These are phyloP conservation scores for Rosellinia necatrix DNA, from an alignment of 2,329 filamentous ascomycete genomes.

Conservation along the genomic window DNA sequence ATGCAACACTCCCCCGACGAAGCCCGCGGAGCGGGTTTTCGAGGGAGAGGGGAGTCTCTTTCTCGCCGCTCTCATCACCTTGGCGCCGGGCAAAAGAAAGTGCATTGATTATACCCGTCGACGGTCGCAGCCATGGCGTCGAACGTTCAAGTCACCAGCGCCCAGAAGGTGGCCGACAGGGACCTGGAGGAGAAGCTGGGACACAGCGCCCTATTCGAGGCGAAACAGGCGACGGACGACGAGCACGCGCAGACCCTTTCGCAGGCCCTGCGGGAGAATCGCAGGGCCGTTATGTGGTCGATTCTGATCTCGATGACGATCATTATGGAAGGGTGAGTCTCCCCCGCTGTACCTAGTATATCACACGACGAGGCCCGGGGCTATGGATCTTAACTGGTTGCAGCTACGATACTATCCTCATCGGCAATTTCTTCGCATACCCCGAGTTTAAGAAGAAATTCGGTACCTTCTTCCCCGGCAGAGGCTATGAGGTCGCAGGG, in stretches of 20 bases:
- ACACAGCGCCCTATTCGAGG: constrained; percentile 35
- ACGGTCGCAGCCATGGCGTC: too few relatives aligned
- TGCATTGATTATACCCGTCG: too few relatives aligned
- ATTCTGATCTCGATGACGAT: constrained; percentile 41
- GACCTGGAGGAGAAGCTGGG: constrained; percentile 40
- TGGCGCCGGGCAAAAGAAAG: background rate
- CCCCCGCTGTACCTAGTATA: background rate
- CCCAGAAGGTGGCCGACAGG: constrained; percentile 38
- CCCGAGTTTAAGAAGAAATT: constrained; percentile 40
- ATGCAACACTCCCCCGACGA: constrained; percentile 11
- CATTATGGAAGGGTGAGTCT: constrained; percentile 41
- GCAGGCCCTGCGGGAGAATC: constrained; percentile 38
- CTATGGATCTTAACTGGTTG: constrained; percentile 2
- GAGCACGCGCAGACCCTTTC: constrained; percentile 39
- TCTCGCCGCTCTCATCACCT: background rate
- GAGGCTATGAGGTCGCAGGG: constrained; percentile 36
- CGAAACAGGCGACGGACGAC: constrained; percentile 39
- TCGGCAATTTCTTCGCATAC: constrained; percentile 40
- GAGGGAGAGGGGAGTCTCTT: background rate
- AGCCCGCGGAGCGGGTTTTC: background rate
- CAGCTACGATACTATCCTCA: constrained; percentile 41
- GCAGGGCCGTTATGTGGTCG: constrained; percentile 39
- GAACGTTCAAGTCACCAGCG: constrained; percentile 23
- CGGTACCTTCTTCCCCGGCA: constrained; percentile 31
- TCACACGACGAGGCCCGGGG: background rate